Conservation (phyloP, 805 yeast species). For the Sporopachydermia lactativora region DNA sequence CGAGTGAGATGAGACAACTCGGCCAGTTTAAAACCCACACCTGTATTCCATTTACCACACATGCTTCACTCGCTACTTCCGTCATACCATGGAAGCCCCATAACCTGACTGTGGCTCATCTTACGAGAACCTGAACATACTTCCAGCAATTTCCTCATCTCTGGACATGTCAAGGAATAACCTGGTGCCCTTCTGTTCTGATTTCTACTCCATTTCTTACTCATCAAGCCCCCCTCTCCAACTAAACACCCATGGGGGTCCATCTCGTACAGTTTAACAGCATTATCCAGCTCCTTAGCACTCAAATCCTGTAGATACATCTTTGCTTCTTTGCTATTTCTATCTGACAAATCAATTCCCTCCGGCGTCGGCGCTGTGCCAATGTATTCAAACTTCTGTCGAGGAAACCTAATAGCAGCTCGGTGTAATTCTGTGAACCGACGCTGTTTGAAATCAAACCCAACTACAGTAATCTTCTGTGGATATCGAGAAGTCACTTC, state of each 20-base stretch:
- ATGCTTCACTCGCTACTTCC: too few species aligned
- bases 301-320: constrained; percentile 34
- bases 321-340: constrained; percentile 12
- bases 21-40: too few species aligned
- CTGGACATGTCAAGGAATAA: constrained; percentile 17
- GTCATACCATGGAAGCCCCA: too few species aligned
- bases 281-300: constrained; percentile 35
- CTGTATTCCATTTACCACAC: too few species aligned
- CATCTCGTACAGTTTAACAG: constrained; percentile 33
- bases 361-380: constrained; percentile 45
- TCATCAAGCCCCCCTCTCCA: constrained; percentile 24
- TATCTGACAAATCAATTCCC: constrained; percentile 8
- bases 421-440: constrained; percentile 29
- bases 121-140: too few species aligned
- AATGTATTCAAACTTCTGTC: constrained; percentile 28
- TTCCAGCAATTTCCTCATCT: constrained; percentile 20
- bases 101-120: too few species aligned
- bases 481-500: constrained; percentile 38
- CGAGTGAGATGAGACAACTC: too few species aligned
- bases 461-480: constrained; percentile 37
- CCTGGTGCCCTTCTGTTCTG: constrained; percentile 34
- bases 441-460: constrained; percentile 58
- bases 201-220: constrained; percentile 40
- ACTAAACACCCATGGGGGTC: constrained; percentile 42
- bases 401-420: constrained; percentile 36